Evolutionary conservation across 257 asterid genomes (phyloP).

Genomic region (Perilla frutescens): DNA sequence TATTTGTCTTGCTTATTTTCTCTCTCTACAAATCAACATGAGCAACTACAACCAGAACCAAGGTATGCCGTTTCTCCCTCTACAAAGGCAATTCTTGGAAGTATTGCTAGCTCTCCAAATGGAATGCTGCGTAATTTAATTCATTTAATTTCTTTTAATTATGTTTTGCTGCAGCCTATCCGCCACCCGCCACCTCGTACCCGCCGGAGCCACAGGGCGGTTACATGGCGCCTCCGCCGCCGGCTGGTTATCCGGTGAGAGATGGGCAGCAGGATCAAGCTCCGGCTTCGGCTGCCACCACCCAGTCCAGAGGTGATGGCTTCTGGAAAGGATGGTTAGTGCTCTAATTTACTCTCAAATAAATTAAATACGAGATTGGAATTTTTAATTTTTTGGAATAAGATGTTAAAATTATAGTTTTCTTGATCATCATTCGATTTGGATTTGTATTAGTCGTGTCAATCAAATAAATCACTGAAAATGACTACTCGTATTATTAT

Average conservation of each 20-base stretch:
- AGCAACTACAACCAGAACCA: conserved; percentile 40
- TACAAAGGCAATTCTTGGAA: neutral
- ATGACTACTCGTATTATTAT: neutral
- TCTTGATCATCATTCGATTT: too few relatives aligned
- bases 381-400: too few relatives aligned
- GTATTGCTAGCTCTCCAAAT: neutral
- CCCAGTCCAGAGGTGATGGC: conserved; percentile 63
- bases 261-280: conserved; percentile 43
- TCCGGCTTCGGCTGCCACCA: conserved; percentile 30
- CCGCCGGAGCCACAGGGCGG: conserved; percentile 48
- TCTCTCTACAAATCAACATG: conserved; percentile 37
- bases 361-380: neutral
- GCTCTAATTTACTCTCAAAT: neutral
- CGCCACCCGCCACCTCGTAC: conserved; percentile 43
- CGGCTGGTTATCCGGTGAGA: conserved; percentile 51
- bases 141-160: too few relatives aligned
- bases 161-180: conserved; percentile 34
- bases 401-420: too few relatives aligned
- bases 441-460: too few relatives aligned
- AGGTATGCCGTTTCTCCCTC: conserved; percentile 28
- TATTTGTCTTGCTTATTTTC: neutral
- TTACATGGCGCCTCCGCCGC: conserved; percentile 49
- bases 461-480: neutral
- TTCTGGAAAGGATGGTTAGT: conserved; percentile 69
- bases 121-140: too few relatives aligned